A percentile compares a stretch with the other conserved stretches of the same genome.
These are phyloP conservation scores for Monosporascus sp. DNA, from an alignment of 2,329 filamentous ascomycete genomes.

Conservation along the genomic window DNA sequence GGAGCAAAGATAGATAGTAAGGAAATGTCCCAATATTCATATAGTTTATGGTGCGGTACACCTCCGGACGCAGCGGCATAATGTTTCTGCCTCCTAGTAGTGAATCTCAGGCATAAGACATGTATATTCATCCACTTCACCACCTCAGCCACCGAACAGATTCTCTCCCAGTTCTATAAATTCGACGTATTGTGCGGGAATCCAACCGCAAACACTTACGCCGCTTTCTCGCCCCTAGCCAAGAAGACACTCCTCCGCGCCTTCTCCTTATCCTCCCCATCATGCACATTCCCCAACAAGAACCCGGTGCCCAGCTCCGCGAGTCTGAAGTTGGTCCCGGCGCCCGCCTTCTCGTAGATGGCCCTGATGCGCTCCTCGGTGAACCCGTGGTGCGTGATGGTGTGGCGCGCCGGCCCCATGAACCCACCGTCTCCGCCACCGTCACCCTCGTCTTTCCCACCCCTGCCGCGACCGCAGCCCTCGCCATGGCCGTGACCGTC, in stretches of 20 bases:
- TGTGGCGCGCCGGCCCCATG: conserved; percentile 28
- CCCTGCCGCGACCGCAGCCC: not conserved
- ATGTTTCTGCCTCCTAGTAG: no score
- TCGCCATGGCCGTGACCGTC: conserved; percentile 16
- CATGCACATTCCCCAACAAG: conserved; percentile 30
- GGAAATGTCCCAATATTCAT: no score
- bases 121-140: no score
- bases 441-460: conserved; percentile 2
- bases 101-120: no score
- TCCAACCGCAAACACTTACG: not conserved
- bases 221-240: conserved; percentile 39
- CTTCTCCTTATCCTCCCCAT: conserved; percentile 17
- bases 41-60: no score
- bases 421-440: not conserved
- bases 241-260: conserved; percentile 40
- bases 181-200: no score
- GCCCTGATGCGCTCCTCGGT: conserved; percentile 49
- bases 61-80: no score
- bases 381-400: conserved; percentile 64
- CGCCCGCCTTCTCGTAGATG: conserved; percentile 61
- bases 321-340: conserved; percentile 51
- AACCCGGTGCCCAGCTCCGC: conserved; percentile 46
- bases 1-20: no score
- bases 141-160: no score
- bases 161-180: no score